Percentiles rank a stretch among this genome's conserved stretches.
phyloP scores from a whole-genome alignment of 768 basidiomycete genomes.

The Antrodiella citrinella region DNA sequence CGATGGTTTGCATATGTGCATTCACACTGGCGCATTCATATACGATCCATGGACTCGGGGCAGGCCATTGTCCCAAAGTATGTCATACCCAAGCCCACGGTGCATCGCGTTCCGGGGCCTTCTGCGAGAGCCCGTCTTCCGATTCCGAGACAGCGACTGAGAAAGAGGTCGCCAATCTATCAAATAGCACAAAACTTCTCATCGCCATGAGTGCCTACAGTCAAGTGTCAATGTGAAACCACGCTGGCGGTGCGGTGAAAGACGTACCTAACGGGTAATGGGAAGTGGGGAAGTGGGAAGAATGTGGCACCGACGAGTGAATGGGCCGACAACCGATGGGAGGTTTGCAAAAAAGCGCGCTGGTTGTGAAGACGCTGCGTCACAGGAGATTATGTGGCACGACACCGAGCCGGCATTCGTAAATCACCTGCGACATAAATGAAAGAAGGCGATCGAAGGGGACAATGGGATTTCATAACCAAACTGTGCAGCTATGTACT shows the following conservation, averaged over 20 bases:
- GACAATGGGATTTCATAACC: no score
- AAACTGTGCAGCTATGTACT: not conserved
- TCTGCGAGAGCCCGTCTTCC: not conserved
- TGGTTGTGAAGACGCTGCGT: not conserved
- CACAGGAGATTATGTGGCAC: not conserved
- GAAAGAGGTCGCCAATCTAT: not conserved
- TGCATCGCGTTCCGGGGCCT: not conserved
- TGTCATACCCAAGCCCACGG: not conserved
- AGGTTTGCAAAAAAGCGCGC: not conserved
- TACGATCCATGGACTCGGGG: not conserved
- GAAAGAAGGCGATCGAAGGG: no score
- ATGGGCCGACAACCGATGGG: not conserved
- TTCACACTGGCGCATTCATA: not conserved
- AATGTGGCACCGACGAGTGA: not conserved
- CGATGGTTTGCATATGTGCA: not conserved
- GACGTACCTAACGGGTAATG: not conserved
- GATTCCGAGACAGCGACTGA: not conserved
- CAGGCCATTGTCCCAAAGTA: not conserved
- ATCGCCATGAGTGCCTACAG: not conserved
- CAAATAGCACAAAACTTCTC: not conserved
- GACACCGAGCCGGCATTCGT: no score
- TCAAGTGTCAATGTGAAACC: not conserved
- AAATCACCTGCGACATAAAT: no score
- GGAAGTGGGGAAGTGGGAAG: not conserved
- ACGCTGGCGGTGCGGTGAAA: not conserved